Conservation (phyloP, 345 rosid genomes). For the Dimocarpus longan region DNA sequence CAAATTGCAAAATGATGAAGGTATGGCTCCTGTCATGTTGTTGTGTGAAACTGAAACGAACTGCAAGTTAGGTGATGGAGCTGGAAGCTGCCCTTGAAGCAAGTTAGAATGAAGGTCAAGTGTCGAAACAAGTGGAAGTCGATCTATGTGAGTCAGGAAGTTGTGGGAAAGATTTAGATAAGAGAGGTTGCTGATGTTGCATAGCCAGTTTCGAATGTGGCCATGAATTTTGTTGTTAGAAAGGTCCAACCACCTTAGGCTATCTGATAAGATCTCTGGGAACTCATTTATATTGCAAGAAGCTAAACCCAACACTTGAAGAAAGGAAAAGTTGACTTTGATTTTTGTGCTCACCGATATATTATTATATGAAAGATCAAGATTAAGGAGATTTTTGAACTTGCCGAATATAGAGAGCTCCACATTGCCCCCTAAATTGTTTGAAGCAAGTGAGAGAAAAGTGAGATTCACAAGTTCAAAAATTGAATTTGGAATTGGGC, state of each 20-base stretch:
- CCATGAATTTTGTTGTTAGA: conserved; percentile 9
- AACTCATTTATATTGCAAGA: conserved; percentile 5
- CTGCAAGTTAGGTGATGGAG: not conserved
- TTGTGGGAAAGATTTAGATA: conserved; percentile 9
- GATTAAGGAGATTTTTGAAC: conserved; percentile 1
- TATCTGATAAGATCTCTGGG: not conserved
- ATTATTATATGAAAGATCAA: conserved; percentile 6
- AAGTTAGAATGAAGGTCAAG: conserved; percentile 2
- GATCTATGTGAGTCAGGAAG: not conserved
- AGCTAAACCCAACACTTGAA: not conserved
- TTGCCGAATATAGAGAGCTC: conserved; percentile 19
- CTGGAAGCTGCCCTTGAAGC: not conserved
- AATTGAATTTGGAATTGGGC: conserved; percentile 25
- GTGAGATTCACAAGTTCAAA: not conserved
- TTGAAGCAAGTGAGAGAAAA: not conserved
- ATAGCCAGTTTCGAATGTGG: not conserved
- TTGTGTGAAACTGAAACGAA: not conserved
- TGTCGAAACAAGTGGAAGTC: not conserved
- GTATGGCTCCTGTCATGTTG: conserved; percentile 1
- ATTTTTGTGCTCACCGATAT: not conserved
- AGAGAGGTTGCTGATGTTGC: not conserved
- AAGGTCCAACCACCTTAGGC: not conserved
- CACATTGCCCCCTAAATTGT: conserved; percentile 24
- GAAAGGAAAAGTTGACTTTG: conserved; percentile 7
- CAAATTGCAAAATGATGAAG: not conserved